Evolutionary conservation across 129 eudicot species (phyloP), one percentile per base, ranked within the genome.

Genomic region (Ambrosia artemisiifolia): DNA sequence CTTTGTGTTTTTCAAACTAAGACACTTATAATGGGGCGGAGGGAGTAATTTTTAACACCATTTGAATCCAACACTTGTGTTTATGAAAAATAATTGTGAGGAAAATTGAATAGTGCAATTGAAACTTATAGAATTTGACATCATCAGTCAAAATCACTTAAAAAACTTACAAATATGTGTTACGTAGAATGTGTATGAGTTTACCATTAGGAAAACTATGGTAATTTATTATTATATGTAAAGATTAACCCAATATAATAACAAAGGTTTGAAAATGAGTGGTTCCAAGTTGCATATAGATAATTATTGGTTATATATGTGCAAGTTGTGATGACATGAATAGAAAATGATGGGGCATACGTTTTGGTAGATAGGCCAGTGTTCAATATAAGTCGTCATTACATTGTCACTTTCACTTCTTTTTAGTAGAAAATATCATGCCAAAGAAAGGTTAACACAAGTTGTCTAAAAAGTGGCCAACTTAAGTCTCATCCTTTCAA

Each of bases 311-410:
- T 62, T 33, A 61, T 24, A 24, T 24, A 24, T 43, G 19, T 50
- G 38, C 65, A 62, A 70, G 30, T 70, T 70, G 56, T 48, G 47
- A 18, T 20, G 76, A 19, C 63, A 50, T 48, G 63, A 46, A 75
- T 49, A 61, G 64, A 69, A 69, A 50, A 18, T 32, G 32, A 60
- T 77, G 56, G 71, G 78, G 30, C 66, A 28, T 71, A 71, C 12
- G 66, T 55, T 43, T 72, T 57, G 75, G 33, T 71, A 8, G 44
- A 53, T 35, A 50, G 9, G 55, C 62, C 62, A 68, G 35, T 46
- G 5, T 34, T 47, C 63, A 76, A 1, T 8, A 66, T 34, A 76
- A 67, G 68, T 65, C 67, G 69, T 75, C 74, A 66, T 76, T 76
- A 76, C 75, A 76, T 5, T 24, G 51, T 18, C 56, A 24, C 69